A percentile compares a stretch with the other conserved stretches of the same genome.
These are phyloP conservation scores for Diplodia scrobiculata DNA, from an alignment of 2,329 filamentous ascomycete genomes.

Conservation along the genomic window DNA sequence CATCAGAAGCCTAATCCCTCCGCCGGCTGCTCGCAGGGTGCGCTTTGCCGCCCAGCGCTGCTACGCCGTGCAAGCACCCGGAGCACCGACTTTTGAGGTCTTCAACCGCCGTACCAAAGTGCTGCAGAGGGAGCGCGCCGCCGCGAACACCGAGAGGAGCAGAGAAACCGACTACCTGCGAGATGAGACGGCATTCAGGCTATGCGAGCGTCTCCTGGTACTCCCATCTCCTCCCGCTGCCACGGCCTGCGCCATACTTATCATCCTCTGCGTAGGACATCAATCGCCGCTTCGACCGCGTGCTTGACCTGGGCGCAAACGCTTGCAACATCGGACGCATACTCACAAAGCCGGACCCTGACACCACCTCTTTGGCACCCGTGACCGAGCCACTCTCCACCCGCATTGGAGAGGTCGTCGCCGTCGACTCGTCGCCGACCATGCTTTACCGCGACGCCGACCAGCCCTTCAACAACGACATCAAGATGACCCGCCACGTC, in stretches of 20 bases:
- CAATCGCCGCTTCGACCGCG: constrained; percentile 79
- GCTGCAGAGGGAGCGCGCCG: constrained; percentile 86
- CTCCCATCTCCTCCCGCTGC: constrained; percentile 26
- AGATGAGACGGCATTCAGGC: constrained; percentile 81
- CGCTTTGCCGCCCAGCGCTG: constrained; percentile 37
- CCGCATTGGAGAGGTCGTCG: constrained; percentile 73
- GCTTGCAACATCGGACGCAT: constrained; percentile 90
- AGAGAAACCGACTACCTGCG: constrained; percentile 88
- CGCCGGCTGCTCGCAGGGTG: constrained; percentile 35
- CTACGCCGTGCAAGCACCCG: constrained; percentile 78
- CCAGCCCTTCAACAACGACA: constrained; percentile 70
- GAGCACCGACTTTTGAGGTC: constrained; percentile 78
- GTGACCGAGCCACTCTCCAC: constrained; percentile 67
- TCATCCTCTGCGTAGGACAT: constrained; percentile 68
- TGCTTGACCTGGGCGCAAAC: constrained; percentile 92
- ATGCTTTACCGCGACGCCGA: constrained; percentile 79
- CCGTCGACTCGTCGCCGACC: constrained; percentile 75
- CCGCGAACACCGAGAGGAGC: constrained; percentile 67
- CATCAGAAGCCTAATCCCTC: constrained; percentile 43
- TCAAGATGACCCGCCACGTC: constrained; percentile 73
- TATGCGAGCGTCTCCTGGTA: constrained; percentile 84
- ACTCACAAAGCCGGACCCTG: constrained; percentile 63
- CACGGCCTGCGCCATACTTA: not conserved
- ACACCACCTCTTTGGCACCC: constrained; percentile 65
- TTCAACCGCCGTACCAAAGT: constrained; percentile 89